phyloP scores from a whole-genome alignment of 345 rosid genomes.

The Draba incana region DNA sequence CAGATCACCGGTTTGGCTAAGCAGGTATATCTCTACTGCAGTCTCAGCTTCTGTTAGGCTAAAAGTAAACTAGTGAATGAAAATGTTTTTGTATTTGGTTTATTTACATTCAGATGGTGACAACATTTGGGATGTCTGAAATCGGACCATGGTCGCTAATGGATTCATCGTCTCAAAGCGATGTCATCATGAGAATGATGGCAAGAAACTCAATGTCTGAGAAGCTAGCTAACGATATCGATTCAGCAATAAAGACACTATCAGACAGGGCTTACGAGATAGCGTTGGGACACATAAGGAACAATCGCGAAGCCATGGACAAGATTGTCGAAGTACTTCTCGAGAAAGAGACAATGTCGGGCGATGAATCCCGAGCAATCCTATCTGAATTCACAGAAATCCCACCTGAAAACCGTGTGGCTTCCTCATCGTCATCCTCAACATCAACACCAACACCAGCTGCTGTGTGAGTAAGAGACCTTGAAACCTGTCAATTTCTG shows the following conservation, averaged over 20 bases:
- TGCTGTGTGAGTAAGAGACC: slow-evolving; percentile 28
- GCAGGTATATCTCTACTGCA: slow-evolving; percentile 53
- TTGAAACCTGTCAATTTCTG: slow-evolving; percentile 11
- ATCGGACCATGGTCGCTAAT: slow-evolving; percentile 96
- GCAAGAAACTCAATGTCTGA: slow-evolving; percentile 98
- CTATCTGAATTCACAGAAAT: slow-evolving; percentile 91
- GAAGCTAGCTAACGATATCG: slow-evolving; percentile 90
- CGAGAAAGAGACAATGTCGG: slow-evolving; percentile 83
- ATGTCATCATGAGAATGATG: slow-evolving; percentile 98
- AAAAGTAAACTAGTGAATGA: not conserved
- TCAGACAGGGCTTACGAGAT: slow-evolving; percentile 83
- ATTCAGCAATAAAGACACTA: slow-evolving; percentile 66
- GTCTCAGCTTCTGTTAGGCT: slow-evolving; percentile 2
- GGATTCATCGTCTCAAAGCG: slow-evolving; percentile 81
- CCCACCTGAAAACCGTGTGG: slow-evolving; percentile 78
- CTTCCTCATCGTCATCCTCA: slow-evolving; percentile 48
- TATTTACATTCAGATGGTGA: slow-evolving; percentile 72
- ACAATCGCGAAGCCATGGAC: slow-evolving; percentile 96
- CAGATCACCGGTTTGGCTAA: slow-evolving; percentile 83
- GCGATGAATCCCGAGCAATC: slow-evolving; percentile 92
- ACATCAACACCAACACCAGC: slow-evolving; percentile 52
- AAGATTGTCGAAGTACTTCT: slow-evolving; percentile 93
- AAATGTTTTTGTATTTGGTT: not conserved
- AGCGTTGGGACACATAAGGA: slow-evolving; percentile 72
- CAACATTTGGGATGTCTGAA: slow-evolving; percentile 96